Evolutionary conservation across 2,329 filamentous ascomycete genomes (phyloP).

Genomic region (Diplocarpon mali): DNA sequence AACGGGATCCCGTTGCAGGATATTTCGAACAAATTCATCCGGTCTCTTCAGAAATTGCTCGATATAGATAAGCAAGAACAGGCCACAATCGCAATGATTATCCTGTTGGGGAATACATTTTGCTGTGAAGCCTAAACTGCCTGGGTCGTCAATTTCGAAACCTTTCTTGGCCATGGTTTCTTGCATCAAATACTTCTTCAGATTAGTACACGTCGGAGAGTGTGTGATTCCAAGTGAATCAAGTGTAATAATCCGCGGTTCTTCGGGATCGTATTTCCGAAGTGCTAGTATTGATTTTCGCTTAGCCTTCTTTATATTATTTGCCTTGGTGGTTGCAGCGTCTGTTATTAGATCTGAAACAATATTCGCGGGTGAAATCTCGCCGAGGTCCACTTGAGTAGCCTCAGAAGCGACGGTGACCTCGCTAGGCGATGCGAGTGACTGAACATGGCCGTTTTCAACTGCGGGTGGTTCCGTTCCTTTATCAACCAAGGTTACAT

Average conservation of each 20-base stretch:
- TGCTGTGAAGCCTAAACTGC: conserved; percentile 49
- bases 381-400: not conserved
- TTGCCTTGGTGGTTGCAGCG: not conserved
- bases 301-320: conserved; percentile 23
- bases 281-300: conserved; percentile 21
- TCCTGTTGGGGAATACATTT: conserved; percentile 66
- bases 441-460: not conserved
- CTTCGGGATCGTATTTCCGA: conserved; percentile 36
- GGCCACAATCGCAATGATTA: conserved; percentile 82
- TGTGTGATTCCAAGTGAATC: conserved; percentile 70
- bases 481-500: not conserved
- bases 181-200: conserved; percentile 66
- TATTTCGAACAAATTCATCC: conserved; percentile 52
- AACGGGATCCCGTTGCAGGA: conserved; percentile 42
- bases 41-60: conserved; percentile 71
- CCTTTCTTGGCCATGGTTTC: conserved; percentile 57
- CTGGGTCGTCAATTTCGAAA: conserved; percentile 24
- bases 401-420: too few relatives aligned
- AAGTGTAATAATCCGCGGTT: conserved; percentile 70
- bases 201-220: conserved; percentile 47
- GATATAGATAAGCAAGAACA: conserved; percentile 78
- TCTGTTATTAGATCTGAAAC: conserved; percentile 6
- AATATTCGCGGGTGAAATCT: conserved; percentile 1
- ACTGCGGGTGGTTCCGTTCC: not conserved
- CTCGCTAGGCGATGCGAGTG: not conserved